Percentiles rank a stretch among this genome's conserved stretches.
These are phyloP conservation scores for Maudiozyma turicensis DNA, from an alignment of 805 yeast species.

Conservation along the genomic window DNA sequence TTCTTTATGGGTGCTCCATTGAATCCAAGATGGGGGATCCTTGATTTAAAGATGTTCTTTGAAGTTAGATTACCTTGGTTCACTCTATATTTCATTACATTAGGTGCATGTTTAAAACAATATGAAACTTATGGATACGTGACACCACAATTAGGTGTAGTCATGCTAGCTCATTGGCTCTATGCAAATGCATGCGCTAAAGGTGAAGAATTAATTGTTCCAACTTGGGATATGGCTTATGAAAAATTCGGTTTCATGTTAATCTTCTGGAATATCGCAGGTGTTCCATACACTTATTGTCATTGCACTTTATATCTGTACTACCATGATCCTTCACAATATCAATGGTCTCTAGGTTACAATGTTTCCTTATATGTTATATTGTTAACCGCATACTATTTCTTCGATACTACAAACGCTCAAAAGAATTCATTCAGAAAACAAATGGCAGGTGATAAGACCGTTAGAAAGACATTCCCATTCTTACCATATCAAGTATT, in stretches of 20 bases:
- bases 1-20: constrained; percentile 96
- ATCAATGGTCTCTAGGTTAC: constrained; percentile 59
- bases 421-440: constrained; percentile 92
- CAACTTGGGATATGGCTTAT: constrained; percentile 99
- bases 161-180: constrained; percentile 80
- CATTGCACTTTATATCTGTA: constrained; percentile 80
- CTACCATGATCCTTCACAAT: constrained; percentile 77
- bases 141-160: constrained; percentile 62
- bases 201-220: constrained; percentile 95
- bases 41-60: constrained; percentile 93
- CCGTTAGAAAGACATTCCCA: constrained; percentile 83
- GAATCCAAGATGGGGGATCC: constrained; percentile 87
- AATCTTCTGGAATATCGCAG: constrained; percentile 97
- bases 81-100: constrained; percentile 66
- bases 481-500: constrained; percentile 77
- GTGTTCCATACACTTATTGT: constrained; percentile 97
- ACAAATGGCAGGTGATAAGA: constrained; percentile 66
- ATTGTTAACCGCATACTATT: constrained; percentile 67
- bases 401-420: constrained; percentile 91
- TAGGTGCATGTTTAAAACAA: constrained; percentile 71
- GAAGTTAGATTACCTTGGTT: constrained; percentile 98
- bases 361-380: constrained; percentile 45
- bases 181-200: constrained; percentile 96
- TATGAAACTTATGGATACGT: constrained; percentile 72
- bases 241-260: constrained; percentile 99